Percentiles rank a stretch among this genome's conserved stretches.
These are phyloP conservation scores for Hericium coralloides DNA, from an alignment of 768 basidiomycete genomes.

Conservation along the genomic window DNA sequence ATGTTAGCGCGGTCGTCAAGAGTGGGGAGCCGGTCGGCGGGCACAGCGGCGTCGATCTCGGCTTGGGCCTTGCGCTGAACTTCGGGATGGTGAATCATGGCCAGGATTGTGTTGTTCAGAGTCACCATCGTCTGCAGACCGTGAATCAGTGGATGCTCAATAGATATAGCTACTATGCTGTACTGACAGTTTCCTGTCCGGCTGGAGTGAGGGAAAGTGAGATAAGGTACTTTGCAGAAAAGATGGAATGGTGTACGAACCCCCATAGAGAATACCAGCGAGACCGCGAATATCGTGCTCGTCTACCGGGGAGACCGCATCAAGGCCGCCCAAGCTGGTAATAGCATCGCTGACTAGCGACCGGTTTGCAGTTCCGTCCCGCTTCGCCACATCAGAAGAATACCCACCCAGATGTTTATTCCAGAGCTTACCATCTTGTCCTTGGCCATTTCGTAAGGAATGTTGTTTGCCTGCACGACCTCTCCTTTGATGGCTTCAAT, in stretches of 20 bases:
- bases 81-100: slow-evolving; percentile 17
- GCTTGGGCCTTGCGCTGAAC: slow-evolving; percentile 35
- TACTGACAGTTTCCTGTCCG: neutral
- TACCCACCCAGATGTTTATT: too few species aligned
- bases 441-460: neutral
- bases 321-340: neutral
- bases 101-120: neutral
- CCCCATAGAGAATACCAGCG: neutral
- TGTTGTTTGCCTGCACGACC: neutral
- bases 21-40: slow-evolving; percentile 44
- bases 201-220: neutral
- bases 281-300: neutral
- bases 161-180: too few species aligned
- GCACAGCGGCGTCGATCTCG: slow-evolving; percentile 57
- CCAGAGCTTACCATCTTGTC: neutral
- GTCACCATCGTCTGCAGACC: neutral
- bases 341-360: neutral
- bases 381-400: neutral
- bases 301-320: neutral
- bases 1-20: slow-evolving; percentile 46
- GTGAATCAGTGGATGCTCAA: neutral
- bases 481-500: neutral
- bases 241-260: neutral
- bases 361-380: neutral
- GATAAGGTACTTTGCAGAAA: neutral